Percentiles rank a stretch among this genome's conserved stretches.
Evolutionary conservation across 306 rosid species (phyloP).

Genomic region (Cicer yamashitae): DNA sequence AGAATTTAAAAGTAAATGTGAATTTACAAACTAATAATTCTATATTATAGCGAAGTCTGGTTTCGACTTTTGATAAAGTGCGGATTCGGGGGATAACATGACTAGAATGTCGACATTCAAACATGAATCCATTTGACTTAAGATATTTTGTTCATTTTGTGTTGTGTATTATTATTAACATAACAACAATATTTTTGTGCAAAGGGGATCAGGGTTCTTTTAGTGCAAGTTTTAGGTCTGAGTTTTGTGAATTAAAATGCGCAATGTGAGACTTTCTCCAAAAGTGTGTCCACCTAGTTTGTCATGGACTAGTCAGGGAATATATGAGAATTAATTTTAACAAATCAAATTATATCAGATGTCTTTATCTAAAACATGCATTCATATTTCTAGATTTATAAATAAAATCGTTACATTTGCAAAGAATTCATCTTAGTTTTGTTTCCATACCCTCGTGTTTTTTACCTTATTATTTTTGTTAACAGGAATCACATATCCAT

Average conservation of each 20-base stretch:
- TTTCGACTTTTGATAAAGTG: not conserved
- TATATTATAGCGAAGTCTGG: slow-evolving; percentile 1
- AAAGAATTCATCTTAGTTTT: slow-evolving; percentile 1
- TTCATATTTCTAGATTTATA: slow-evolving; percentile 3
- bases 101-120: not conserved
- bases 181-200: not conserved
- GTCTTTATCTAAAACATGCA: slow-evolving; percentile 26
- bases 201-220: not conserved
- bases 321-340: not conserved
- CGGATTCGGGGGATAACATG: not conserved
- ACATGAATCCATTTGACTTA: not conserved
- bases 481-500: slow-evolving; percentile 97
- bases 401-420: slow-evolving; percentile 10
- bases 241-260: not conserved
- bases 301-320: not conserved
- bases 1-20: not conserved
- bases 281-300: not conserved
- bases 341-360: slow-evolving; percentile 18
- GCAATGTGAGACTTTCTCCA: not conserved
- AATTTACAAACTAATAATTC: not conserved
- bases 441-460: slow-evolving; percentile 13
- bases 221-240: not conserved
- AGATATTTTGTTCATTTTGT: not conserved
- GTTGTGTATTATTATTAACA: not conserved
- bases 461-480: slow-evolving; percentile 14